Evolutionary conservation across 192 early-diverging fungal species (phyloP), one percentile per base, ranked within the genome.

Genomic region (Funneliformis mosseae): DNA sequence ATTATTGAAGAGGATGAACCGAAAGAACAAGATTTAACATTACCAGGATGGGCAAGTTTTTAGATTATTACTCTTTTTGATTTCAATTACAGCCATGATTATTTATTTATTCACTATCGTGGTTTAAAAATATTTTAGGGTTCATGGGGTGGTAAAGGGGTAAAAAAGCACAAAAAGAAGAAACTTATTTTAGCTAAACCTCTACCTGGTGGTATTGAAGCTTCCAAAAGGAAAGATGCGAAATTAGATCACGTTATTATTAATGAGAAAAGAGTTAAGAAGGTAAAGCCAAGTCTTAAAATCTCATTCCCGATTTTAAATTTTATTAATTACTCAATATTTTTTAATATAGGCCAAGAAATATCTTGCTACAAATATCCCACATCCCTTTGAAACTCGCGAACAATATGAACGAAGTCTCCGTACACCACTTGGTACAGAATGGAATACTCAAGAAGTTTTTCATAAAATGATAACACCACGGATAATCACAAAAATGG

Each of bases 361-460:
- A 83, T 96, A 95, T 81, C 89, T 92, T 74, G 88, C 89, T 46
- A 86, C 87, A 28, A 77, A 89, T 68, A 87, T 97, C 70, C 97
- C 97, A 9, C 91, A 93, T 85, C 95, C 96, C 16, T 98, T 92
- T 88, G 91, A 91, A 79, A 94, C 85, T 7, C 82, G 88, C 70
- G 94, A 95, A 71, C 96, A 98, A 85, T 98, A 98, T 84, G 97
- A 99, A 82, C 88, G 91, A 42, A 92, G 90, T 8, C 85, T 98
- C 77, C 89, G 92, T 41, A 87, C 89, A 64, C 97, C 98, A 42
- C 77, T 99, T n/a, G 98, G 98, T 63, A 93, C 92, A 83, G 97
- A 99, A 86, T 99, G 98, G 98, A 97, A 97, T 82, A 95, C 98
- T 3, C 85, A 87, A 38, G 87, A 88, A 60, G 88, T 92, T 5